Percentiles rank a stretch among this genome's conserved stretches.
phyloP scores from a whole-genome alignment of 2,329 filamentous ascomycete genomes.

The Plectosphaerella sp. region DNA sequence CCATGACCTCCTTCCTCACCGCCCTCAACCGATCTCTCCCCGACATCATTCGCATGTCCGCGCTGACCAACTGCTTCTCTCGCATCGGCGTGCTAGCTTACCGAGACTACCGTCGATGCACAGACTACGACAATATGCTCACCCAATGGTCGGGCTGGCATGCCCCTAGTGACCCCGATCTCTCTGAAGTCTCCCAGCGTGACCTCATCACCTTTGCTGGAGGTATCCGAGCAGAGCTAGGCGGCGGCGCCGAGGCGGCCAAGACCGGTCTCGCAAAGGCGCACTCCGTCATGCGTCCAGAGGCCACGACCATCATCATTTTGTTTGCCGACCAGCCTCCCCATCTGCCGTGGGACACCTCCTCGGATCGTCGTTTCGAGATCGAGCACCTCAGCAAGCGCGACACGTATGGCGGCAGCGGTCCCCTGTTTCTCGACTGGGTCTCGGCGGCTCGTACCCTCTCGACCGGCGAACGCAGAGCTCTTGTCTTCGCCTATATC shows the following conservation, averaged over 20 bases:
- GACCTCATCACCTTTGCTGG: slow-evolving; percentile 29
- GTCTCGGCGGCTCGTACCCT: slow-evolving; percentile 29
- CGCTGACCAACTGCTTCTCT: slow-evolving; percentile 43
- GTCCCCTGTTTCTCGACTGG: slow-evolving; percentile 39
- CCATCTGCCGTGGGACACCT: slow-evolving; percentile 25
- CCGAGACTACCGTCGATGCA: slow-evolving; percentile 35
- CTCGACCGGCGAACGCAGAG: slow-evolving; percentile 27
- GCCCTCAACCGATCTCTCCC: slow-evolving; percentile 41
- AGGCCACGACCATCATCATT: slow-evolving; percentile 43
- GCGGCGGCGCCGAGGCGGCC: slow-evolving; percentile 39
- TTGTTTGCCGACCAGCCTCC: slow-evolving; percentile 44
- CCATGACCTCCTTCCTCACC: slow-evolving; percentile 36
- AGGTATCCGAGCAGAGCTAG: slow-evolving; percentile 24
- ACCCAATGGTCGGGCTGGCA: slow-evolving; percentile 48
- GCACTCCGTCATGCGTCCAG: slow-evolving; percentile 39
- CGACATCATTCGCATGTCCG: slow-evolving; percentile 44
- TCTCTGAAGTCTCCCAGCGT: slow-evolving; percentile 19
- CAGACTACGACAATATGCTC: slow-evolving; percentile 15
- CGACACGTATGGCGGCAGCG: slow-evolving; percentile 16
- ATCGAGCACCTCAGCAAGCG: slow-evolving; percentile 3
- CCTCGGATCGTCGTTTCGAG: neutral
- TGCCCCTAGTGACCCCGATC: slow-evolving; percentile 8
- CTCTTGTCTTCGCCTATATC: slow-evolving; percentile 39
- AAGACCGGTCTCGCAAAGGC: slow-evolving; percentile 44
- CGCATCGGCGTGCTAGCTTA: slow-evolving; percentile 46